Evolutionary conservation across 129 eudicot species (phyloP).

Genomic region (Helianthus tuberosus): DNA sequence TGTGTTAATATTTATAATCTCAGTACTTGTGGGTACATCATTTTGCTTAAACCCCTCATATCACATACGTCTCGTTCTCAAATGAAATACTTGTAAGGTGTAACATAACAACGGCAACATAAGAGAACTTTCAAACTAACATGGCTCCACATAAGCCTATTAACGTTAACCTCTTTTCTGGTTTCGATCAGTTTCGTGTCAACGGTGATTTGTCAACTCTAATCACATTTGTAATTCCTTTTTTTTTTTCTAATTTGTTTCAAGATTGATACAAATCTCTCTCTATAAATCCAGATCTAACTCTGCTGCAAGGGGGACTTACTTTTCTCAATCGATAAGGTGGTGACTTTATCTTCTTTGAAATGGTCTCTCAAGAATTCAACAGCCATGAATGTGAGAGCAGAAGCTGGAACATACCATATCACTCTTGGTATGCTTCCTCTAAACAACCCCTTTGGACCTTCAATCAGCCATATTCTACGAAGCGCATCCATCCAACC

Average conservation of each 20-base stretch:
- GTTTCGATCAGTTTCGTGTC: neutral
- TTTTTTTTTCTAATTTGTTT: neutral
- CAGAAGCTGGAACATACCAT: constrained; percentile 97
- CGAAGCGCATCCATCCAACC: constrained; percentile 83
- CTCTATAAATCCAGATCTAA: constrained; percentile 15
- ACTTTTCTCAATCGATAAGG: constrained; percentile 57
- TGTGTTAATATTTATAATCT: too few species aligned
- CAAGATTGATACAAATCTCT: neutral
- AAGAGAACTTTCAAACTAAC: neutral
- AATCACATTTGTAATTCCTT: neutral
- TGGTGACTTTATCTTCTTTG: constrained; percentile 39
- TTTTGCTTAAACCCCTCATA: too few species aligned
- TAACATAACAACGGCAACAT: neutral
- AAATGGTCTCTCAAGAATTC: constrained; percentile 82
- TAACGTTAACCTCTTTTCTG: neutral
- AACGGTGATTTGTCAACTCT: neutral
- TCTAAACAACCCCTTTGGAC: constrained; percentile 71
- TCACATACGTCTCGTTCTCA: neutral
- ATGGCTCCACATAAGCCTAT: neutral
- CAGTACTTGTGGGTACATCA: too few species aligned
- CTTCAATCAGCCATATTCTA: constrained; percentile 79
- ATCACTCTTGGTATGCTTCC: constrained; percentile 87
- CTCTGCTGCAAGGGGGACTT: constrained; percentile 57
- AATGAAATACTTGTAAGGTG: neutral
- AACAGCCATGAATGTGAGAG: constrained; percentile 96